A percentile compares a stretch with the other conserved stretches of the same genome.
These are phyloP conservation scores for Yamadazyma mexicana DNA, from an alignment of 1,139 yeast species.

Conservation along the genomic window DNA sequence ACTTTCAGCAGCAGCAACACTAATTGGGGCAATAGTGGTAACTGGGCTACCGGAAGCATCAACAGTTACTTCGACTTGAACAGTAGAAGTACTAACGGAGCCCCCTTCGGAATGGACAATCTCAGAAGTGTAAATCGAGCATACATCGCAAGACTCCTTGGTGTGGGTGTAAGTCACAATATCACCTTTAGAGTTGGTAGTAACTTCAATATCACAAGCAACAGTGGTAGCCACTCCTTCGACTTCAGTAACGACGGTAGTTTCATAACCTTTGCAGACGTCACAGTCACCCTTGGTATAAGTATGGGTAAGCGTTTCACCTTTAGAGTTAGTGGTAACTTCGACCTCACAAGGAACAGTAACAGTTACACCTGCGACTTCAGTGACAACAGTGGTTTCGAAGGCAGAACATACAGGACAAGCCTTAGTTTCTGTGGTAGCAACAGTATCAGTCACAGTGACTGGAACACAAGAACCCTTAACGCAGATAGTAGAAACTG, in stretches of 20 bases:
- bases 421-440: conserved; percentile 1
- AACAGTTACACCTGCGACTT: conserved; percentile 8
- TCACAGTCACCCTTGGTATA: conserved; percentile 18
- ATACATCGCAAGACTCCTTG: conserved; percentile 16
- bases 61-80: conserved; percentile 6
- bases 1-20: conserved; percentile 1
- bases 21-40: conserved; percentile 6
- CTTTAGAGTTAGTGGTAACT: conserved; percentile 12
- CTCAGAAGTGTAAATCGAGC: conserved; percentile 4
- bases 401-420: conserved; percentile 9
- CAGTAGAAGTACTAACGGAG: conserved; percentile 2
- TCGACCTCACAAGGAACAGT: conserved; percentile 12
- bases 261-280: conserved; percentile 9
- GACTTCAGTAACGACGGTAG: conserved; percentile 6
- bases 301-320: conserved; percentile 8
- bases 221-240: conserved; percentile 8
- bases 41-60: conserved; percentile 7
- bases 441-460: conserved; percentile 5
- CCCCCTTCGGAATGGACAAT: conserved; percentile 3
- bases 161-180: conserved; percentile 6
- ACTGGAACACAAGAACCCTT: conserved; percentile 13
- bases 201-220: conserved; percentile 8
- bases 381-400: conserved; percentile 8
- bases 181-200: conserved; percentile 7
- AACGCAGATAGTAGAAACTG: conserved; percentile 12